Conservation (phyloP, 305 asterid genomes). For the Caryopteris hybrid region DNA sequence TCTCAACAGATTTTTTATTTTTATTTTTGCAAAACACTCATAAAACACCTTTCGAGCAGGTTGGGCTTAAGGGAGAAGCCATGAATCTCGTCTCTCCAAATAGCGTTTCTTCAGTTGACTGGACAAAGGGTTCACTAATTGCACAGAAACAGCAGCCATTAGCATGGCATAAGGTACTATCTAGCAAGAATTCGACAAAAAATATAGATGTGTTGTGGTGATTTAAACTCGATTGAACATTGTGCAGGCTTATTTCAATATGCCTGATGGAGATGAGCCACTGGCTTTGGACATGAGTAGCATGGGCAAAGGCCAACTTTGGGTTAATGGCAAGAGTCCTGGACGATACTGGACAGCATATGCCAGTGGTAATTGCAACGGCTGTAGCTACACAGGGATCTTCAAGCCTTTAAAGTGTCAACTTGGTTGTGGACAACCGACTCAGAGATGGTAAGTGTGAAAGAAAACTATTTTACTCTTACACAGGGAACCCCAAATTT, state of each 20-base stretch:
- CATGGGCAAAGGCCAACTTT: constrained; percentile 98
- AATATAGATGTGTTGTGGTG: neutral
- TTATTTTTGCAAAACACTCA: constrained; percentile 15
- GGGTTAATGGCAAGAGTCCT: constrained; percentile 92
- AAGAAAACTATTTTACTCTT: no score
- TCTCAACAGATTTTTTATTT: neutral
- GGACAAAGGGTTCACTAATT: constrained; percentile 54
- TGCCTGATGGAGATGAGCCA: constrained; percentile 87
- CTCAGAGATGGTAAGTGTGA: constrained; percentile 77
- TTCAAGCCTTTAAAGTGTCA: constrained; percentile 82
- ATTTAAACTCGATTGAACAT: constrained; percentile 1
- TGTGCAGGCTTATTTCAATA: constrained; percentile 67
- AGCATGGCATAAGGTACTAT: constrained; percentile 91
- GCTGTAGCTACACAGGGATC: constrained; percentile 63
- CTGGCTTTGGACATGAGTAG: constrained; percentile 93
- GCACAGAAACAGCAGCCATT: constrained; percentile 84
- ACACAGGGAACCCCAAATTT: neutral
- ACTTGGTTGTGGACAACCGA: constrained; percentile 84
- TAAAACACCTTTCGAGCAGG: constrained; percentile 38
- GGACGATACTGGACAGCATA: constrained; percentile 93
- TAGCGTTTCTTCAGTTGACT: constrained; percentile 44
- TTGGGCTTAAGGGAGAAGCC: constrained; percentile 86
- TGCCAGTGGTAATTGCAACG: constrained; percentile 70
- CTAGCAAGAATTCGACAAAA: neutral
- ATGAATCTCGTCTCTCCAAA: constrained; percentile 65